phyloP scores from a whole-genome alignment of 371 early-diverging fungal species.

The Capillidium rhysosporum region DNA sequence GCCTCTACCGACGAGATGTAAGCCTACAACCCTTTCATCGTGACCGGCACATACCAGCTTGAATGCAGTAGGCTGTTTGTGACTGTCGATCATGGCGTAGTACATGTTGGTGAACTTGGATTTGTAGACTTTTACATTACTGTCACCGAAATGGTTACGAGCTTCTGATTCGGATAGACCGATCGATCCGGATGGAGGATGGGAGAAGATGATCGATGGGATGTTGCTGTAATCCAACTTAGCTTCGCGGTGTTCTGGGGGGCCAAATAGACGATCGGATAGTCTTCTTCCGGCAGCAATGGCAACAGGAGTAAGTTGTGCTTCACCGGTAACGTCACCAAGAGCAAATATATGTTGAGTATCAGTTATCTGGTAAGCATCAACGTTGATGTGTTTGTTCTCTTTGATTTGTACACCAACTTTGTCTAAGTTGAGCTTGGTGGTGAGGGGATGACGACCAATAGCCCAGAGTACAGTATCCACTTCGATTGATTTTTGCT shows the following conservation, averaged over 20 bases:
- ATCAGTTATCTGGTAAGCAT: constrained; percentile 74
- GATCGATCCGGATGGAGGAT: constrained; percentile 77
- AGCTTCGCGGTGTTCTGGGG: constrained; percentile 29
- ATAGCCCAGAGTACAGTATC: constrained; percentile 70
- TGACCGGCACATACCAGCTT: constrained; percentile 69
- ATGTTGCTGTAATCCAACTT: constrained; percentile 86
- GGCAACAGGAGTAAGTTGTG: constrained; percentile 89
- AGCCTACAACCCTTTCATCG: constrained; percentile 88
- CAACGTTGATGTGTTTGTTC: constrained; percentile 47
- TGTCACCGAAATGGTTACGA: constrained; percentile 42
- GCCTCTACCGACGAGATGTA: constrained; percentile 83
- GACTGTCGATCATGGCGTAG: constrained; percentile 52
- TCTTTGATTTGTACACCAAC: constrained; percentile 37
- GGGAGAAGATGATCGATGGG: constrained; percentile 93
- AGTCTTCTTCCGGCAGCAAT: constrained; percentile 89
- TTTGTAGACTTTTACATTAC: constrained; percentile 62
- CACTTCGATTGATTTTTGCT: constrained; percentile 19
- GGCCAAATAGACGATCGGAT: constrained; percentile 82
- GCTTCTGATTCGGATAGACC: constrained; percentile 82
- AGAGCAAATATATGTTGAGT: constrained; percentile 57
- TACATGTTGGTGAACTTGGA: constrained; percentile 84
- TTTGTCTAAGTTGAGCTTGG: constrained; percentile 39
- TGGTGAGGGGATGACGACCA: constrained; percentile 65
- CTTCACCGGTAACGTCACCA: constrained; percentile 86
- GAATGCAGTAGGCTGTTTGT: constrained; percentile 76